These are phyloP conservation scores for Geranium rotundifolium DNA, from an alignment of 345 rosid genomes.

Conservation along the genomic window DNA sequence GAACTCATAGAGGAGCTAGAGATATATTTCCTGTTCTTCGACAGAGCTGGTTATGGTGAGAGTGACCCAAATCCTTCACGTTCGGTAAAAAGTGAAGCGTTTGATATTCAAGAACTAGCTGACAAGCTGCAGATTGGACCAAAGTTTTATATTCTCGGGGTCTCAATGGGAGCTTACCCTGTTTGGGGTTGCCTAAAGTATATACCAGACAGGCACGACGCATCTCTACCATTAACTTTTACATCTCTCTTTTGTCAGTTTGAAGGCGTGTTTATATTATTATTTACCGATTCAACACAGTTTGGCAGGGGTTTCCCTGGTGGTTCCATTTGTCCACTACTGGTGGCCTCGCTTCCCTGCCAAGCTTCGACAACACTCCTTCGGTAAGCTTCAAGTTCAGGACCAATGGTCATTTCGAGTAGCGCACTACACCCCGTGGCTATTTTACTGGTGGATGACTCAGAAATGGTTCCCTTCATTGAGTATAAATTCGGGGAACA, in stretches of 20 bases:
- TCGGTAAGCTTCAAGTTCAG: constrained; percentile 21
- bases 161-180: constrained; percentile 74
- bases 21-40: constrained; percentile 53
- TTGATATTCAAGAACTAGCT: constrained; percentile 71
- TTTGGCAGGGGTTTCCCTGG: constrained; percentile 55
- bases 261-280: neutral
- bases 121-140: constrained; percentile 66
- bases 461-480: constrained; percentile 65
- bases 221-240: neutral
- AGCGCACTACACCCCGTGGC: constrained; percentile 63
- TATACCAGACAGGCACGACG: constrained; percentile 61
- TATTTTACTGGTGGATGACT: constrained; percentile 79
- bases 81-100: constrained; percentile 67
- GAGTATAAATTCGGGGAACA: constrained; percentile 34
- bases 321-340: constrained; percentile 67
- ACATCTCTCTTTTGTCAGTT: constrained; percentile 2
- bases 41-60: constrained; percentile 92
- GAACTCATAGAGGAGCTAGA: constrained; percentile 49
- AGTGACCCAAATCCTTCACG: constrained; percentile 80
- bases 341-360: constrained; percentile 80
- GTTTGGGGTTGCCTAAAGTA: constrained; percentile 65
- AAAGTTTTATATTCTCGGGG: constrained; percentile 60
- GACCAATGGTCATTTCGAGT: constrained; percentile 56
- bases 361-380: constrained; percentile 21
- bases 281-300: constrained; percentile 15